phyloP scores from a whole-genome alignment of 805 yeast genomes.

The Suhomyces pyralidae region DNA sequence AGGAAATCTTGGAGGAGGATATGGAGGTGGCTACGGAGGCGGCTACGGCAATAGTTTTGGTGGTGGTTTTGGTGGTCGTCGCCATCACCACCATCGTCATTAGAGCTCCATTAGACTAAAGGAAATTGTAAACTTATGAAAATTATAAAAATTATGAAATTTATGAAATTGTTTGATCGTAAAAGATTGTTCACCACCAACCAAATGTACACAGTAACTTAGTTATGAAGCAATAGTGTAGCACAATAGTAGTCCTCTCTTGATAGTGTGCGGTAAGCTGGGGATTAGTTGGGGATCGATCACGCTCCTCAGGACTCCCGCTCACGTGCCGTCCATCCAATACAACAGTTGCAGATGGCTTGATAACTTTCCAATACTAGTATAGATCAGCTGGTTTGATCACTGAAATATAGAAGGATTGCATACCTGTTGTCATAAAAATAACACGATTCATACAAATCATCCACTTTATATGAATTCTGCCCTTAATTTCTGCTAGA shows the following conservation, averaged over 20 bases:
- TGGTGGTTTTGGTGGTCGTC: not conserved
- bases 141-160: too few relatives aligned
- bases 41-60: not conserved
- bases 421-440: not conserved
- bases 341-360: not conserved
- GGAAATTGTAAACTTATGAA: too few relatives aligned
- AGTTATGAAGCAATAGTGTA: too few relatives aligned
- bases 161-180: too few relatives aligned
- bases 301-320: not conserved
- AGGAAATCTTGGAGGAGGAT: conserved; percentile 1
- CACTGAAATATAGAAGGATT: not conserved
- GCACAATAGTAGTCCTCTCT: too few relatives aligned
- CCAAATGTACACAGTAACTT: too few relatives aligned
- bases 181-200: too few relatives aligned
- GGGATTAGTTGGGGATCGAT: not conserved
- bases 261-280: not conserved
- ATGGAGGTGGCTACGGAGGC: not conserved
- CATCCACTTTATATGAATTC: not conserved
- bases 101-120: not conserved
- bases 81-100: not conserved
- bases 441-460: not conserved
- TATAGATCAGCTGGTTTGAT: not conserved
- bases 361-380: not conserved
- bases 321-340: not conserved
- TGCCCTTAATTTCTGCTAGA: not conserved